These are phyloP conservation scores for Chytridium lagenaria DNA, from an alignment of 371 early-diverging fungal genomes.

Conservation along the genomic window DNA sequence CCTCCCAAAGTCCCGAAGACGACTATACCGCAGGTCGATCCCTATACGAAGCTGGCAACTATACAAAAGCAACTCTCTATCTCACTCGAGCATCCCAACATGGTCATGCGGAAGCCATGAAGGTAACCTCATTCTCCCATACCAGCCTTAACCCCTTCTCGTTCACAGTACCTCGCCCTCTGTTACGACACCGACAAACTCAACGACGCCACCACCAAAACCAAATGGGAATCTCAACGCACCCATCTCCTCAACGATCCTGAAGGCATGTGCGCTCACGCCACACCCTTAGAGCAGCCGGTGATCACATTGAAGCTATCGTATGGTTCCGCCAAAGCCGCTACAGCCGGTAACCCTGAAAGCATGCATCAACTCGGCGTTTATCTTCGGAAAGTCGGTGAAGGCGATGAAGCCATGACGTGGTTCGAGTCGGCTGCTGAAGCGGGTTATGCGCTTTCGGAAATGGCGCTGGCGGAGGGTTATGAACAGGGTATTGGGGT, in stretches of 20 bases:
- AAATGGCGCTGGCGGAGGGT: slow-evolving; percentile 8
- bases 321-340: slow-evolving; percentile 68
- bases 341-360: slow-evolving; percentile 58
- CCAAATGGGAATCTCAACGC: neutral
- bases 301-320: neutral
- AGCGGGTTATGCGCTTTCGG: neutral
- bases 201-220: neutral
- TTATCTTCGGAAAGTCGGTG: slow-evolving; percentile 57
- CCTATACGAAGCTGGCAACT: neutral
- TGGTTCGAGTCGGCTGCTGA: slow-evolving; percentile 11
- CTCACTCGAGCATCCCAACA: neutral
- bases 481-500: slow-evolving; percentile 15
- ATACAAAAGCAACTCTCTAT: neutral
- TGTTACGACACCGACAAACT: slow-evolving; percentile 9
- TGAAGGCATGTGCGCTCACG: slow-evolving; percentile 8
- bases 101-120: slow-evolving; percentile 17
- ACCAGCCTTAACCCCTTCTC: neutral
- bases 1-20: slow-evolving; percentile 5
- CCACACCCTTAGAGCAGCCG: neutral
- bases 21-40: neutral
- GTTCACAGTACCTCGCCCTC: neutral
- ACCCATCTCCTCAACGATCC: neutral
- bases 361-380: slow-evolving; percentile 88
- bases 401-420: neutral
- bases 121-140: neutral